phyloP scores from a whole-genome alignment of 2,329 filamentous ascomycete genomes.

The Oidium heveae region DNA sequence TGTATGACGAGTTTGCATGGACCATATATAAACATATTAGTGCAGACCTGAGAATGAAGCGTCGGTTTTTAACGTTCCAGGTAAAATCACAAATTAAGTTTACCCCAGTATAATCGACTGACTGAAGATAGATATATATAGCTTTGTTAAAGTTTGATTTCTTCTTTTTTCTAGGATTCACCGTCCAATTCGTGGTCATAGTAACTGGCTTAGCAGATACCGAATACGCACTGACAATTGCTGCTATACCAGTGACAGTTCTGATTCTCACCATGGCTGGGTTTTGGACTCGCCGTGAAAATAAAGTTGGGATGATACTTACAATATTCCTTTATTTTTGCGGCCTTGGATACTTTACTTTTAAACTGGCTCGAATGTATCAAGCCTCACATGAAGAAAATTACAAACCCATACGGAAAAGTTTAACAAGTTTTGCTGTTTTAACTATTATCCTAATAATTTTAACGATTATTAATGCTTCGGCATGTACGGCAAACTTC shows the following conservation, averaged over 20 bases:
- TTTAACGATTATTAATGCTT: constrained; percentile 66
- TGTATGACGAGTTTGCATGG: constrained; percentile 98
- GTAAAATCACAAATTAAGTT: constrained; percentile 21
- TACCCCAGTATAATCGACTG: background rate
- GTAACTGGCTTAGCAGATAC: constrained; percentile 42
- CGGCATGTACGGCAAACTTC: constrained; percentile 78
- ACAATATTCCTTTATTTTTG: constrained; percentile 74
- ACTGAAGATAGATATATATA: constrained; percentile 59
- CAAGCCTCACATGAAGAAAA: constrained; percentile 28
- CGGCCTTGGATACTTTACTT: constrained; percentile 83
- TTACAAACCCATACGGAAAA: constrained; percentile 60
- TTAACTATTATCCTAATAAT: constrained; percentile 78
- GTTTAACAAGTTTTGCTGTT: constrained; percentile 78
- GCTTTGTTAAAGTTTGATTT: constrained; percentile 96
- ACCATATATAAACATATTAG: constrained; percentile 98
- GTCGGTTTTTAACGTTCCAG: constrained; percentile 89
- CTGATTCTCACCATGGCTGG: constrained; percentile 65
- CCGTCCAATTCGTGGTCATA: constrained; percentile 89
- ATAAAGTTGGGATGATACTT: constrained; percentile 46
- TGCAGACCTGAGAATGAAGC: constrained; percentile 88
- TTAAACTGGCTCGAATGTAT: constrained; percentile 96
- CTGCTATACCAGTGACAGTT: constrained; percentile 78
- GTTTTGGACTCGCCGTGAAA: constrained; percentile 66
- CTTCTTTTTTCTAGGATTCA: constrained; percentile 98
- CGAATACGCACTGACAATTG: constrained; percentile 70